Evolutionary conservation across 2,329 filamentous ascomycete species (phyloP), one percentile per base, ranked within the genome.

Genomic region (Fusarium bulbicola): DNA sequence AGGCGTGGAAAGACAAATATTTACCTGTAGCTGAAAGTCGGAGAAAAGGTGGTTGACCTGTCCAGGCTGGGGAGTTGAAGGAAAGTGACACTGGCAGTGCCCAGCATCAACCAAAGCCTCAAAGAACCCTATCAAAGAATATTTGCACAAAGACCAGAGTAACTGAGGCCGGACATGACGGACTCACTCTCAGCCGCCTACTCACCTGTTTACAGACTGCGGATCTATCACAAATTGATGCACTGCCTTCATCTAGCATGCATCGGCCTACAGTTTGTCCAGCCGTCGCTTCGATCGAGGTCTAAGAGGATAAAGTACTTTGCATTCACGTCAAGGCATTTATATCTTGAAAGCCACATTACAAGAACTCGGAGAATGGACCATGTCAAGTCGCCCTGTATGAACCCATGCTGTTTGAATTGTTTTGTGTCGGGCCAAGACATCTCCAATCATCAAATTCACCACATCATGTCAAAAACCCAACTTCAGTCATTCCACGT

Each of bases 231-330:
- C 21, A 50, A 24, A 34, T 14, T 20, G 47, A 50, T 34, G 11
- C 34, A 24, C 30, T 26, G 26, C 26, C 26, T 26, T 26, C 26
- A 26, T 26, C 26, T 26, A 26, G 28, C 28, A 28, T 28, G 10
- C 28, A 30, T 30, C 30, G 30, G 30, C 11, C 30, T 30, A 30
- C 30, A 12, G 30, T 30, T 12, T 30, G 30, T 30, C 30, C 4
- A 12, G 30, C 30, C 30, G 8, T 28, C 9, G 28, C 28, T 30
- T 30, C 30, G 11, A 30, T 50, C 21, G 8, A 50, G 12, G 16
- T 11, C 30, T 34, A 6, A 2, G 0, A n/a, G 46, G 15, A 32
- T 24, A 0, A 0, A 24, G 28, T 3, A n/a, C 11, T 18, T 14
- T 32, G 21, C 7, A 32, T 3, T 7, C 21, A 13, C 7, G 28